phyloP scores from a whole-genome alignment of 768 basidiomycete species.

The Exidia glandulosa region DNA sequence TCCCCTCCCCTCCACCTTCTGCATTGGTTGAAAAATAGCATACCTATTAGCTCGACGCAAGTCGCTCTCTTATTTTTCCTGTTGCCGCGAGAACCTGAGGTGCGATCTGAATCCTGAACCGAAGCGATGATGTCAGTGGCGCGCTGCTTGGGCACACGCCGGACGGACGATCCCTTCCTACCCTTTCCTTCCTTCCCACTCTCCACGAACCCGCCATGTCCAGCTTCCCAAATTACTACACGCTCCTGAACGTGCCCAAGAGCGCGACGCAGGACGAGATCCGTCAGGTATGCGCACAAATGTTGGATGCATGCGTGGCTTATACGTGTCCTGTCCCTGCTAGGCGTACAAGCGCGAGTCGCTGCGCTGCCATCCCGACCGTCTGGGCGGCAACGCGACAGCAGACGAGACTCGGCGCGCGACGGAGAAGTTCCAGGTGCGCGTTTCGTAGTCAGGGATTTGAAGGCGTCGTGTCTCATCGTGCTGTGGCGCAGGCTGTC shows the following conservation, averaged over 20 bases:
- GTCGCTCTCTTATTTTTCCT: too few species aligned
- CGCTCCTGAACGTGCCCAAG: conserved; percentile 41
- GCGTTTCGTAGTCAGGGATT: conserved; percentile 2
- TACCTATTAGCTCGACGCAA: too few species aligned
- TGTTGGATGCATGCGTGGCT: neutral
- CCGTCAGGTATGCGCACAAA: conserved; percentile 26
- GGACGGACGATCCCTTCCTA: neutral
- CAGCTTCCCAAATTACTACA: conserved; percentile 72
- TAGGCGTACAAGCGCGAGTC: conserved; percentile 73
- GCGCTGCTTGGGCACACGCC: neutral
- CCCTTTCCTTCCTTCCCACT: neutral
- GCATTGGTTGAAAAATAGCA: too few species aligned
- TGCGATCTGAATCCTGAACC: too few species aligned
- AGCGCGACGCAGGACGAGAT: conserved; percentile 60
- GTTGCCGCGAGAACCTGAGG: too few species aligned
- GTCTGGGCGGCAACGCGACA: conserved; percentile 52
- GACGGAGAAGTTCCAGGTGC: conserved; percentile 78
- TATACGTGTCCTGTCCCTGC: neutral
- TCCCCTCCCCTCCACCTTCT: too few species aligned
- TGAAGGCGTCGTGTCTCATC: conserved; percentile 1
- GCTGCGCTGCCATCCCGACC: conserved; percentile 79
- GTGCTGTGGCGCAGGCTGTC: conserved; percentile 43
- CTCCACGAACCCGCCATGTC: conserved; percentile 39
- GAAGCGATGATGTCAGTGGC: neutral
- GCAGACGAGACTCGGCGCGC: conserved; percentile 59